Evolutionary conservation across 306 rosid genomes (phyloP), one percentile per base, ranked within the genome.

Genomic region (Calophaca sinica): DNA sequence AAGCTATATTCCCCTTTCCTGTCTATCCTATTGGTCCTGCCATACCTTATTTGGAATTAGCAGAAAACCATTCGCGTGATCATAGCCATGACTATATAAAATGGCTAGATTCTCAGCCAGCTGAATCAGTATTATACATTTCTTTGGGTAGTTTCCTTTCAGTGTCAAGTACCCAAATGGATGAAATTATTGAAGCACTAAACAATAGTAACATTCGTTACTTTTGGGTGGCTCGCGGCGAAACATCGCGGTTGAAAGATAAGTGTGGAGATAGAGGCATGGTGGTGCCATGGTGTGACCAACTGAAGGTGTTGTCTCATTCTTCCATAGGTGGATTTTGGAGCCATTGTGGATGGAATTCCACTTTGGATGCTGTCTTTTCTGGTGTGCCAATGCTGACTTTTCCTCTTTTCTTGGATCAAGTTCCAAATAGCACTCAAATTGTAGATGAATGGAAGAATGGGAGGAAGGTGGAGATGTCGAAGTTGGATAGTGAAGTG

Each of bases 301-400:
- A 88, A 60, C 39, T 88, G 77, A 82, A 57, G 61, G 92, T 88
- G 82, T 58, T 88, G 75, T 79, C 81, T 0, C 88, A 88, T 52
- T 10, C 75, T 77, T 79, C 86, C 1, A 4, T 84, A 2, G 84
- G 82, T 11, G 90, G 86, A 39, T 86, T 88, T 38, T 86, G 84
- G 93, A 84, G 88, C 20, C 90, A 88, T 31, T 86, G 93, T 63
- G 93, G 89, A 9, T 88, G 88, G 89, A 88, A 82, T 86, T 88
- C 89, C 0, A 86, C 81, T 2, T 48, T 84, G 8, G 93, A 84
- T 48, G 79, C 83, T 28, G 33, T 69, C 5, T 88, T 71, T 75
- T 75, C 84, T 2, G 90, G 93, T 5, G 84, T 82, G 1, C 86
- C 88, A 9, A 67, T 86, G 58, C 57, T 88, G 54, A 73, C 83